Evolutionary conservation across 169 alveolate genomes (phyloP).

Genomic region (Cryptosporidium parvum): DNA sequence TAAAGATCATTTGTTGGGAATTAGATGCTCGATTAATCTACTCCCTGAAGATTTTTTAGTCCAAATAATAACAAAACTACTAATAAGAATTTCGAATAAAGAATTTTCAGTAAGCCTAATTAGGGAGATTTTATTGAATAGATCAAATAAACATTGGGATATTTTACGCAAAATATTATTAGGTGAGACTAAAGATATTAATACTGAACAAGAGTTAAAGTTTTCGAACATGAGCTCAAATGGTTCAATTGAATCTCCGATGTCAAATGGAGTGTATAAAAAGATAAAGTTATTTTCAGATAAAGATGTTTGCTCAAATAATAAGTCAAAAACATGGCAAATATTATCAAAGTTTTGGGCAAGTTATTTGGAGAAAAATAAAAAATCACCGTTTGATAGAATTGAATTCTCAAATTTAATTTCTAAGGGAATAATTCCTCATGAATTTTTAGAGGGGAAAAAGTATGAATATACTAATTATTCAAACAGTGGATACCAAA

Average conservation of each 20-base stretch:
- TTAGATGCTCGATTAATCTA: conserved; percentile 25
- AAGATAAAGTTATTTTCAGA: conserved; percentile 39
- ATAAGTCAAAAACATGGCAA: conserved; percentile 19
- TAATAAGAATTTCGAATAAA: neutral
- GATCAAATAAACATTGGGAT: conserved; percentile 36
- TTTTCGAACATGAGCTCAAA: neutral
- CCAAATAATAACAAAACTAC: conserved; percentile 22
- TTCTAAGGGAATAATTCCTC: conserved; percentile 47
- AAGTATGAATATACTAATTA: neutral
- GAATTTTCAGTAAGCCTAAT: conserved; percentile 16
- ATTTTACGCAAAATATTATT: conserved; percentile 12
- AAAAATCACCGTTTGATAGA: conserved; percentile 65
- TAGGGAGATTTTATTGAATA: conserved; percentile 4
- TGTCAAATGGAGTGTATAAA: conserved; percentile 56
- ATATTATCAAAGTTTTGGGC: conserved; percentile 28
- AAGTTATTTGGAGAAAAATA: conserved; percentile 1
- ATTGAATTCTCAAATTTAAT: conserved; percentile 38
- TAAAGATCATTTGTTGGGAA: neutral
- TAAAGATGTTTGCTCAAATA: neutral
- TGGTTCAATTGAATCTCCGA: conserved; percentile 45
- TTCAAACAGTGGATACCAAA: neutral
- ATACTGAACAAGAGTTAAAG: neutral
- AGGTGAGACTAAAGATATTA: neutral
- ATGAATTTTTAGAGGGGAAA: conserved; percentile 9
- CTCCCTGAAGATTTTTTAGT: conserved; percentile 38